These are phyloP conservation scores for Monosporascus sp. DNA, from an alignment of 2,329 filamentous ascomycete genomes.

Conservation along the genomic window DNA sequence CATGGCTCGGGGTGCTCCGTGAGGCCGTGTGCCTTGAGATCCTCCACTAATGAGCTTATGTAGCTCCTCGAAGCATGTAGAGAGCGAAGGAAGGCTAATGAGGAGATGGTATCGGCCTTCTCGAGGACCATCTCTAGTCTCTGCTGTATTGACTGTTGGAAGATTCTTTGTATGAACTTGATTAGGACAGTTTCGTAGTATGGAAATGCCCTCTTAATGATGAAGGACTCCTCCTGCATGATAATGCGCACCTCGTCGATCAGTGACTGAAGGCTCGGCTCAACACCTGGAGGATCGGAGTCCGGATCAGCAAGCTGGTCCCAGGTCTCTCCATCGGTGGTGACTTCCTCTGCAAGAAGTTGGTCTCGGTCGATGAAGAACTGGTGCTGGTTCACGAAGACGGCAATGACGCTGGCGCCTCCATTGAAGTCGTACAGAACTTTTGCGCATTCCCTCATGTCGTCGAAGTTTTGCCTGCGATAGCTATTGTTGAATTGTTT, in stretches of 20 bases:
- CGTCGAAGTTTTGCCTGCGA: slow-evolving; percentile 88
- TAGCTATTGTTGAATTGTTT: slow-evolving; percentile 98
- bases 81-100: slow-evolving; percentile 83
- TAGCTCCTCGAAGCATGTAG: slow-evolving; percentile 87
- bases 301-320: slow-evolving; percentile 92
- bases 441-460: slow-evolving; percentile 95
- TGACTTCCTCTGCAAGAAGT: slow-evolving; percentile 80
- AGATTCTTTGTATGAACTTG: slow-evolving; percentile 91
- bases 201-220: slow-evolving; percentile 93
- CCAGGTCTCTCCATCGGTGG: slow-evolving; percentile 72
- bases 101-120: slow-evolving; percentile 88
- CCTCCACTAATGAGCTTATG: slow-evolving; percentile 81
- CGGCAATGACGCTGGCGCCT: slow-evolving; percentile 86
- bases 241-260: slow-evolving; percentile 93
- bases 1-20: slow-evolving; percentile 93
- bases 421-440: slow-evolving; percentile 95
- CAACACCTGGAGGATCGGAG: slow-evolving; percentile 82
- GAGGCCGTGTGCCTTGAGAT: slow-evolving; percentile 87
- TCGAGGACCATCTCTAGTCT: slow-evolving; percentile 91
- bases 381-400: slow-evolving; percentile 97
- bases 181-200: slow-evolving; percentile 91
- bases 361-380: slow-evolving; percentile 98
- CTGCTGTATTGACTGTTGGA: slow-evolving; percentile 97
- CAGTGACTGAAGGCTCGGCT: slow-evolving; percentile 85
- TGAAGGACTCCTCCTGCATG: slow-evolving; percentile 93